A percentile compares a stretch with the other conserved stretches of the same genome.
These are phyloP conservation scores for Botryotinia globosa DNA, from an alignment of 2,329 filamentous ascomycete species.

Conservation along the genomic window DNA sequence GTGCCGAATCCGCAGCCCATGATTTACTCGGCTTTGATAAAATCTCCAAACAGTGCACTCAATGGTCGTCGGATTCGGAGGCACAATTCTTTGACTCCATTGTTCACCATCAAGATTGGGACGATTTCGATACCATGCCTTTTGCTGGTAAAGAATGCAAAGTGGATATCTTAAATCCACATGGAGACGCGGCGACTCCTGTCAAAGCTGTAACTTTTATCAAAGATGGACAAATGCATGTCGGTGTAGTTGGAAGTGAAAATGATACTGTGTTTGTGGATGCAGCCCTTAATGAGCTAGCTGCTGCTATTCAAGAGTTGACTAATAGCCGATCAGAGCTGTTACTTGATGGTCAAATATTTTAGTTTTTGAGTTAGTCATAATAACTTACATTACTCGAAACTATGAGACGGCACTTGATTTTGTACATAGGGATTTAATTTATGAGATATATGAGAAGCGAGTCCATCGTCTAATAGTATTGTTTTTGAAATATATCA, in stretches of 20 bases:
- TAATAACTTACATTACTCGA: background rate
- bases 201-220: conserved; percentile 48
- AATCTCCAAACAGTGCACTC: conserved; percentile 39
- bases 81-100: conserved; percentile 38
- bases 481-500: too few species aligned
- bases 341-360: conserved; percentile 23
- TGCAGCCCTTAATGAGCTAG: conserved; percentile 39
- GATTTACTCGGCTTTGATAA: conserved; percentile 41
- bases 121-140: conserved; percentile 45
- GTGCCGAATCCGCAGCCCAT: conserved; percentile 35
- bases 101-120: conserved; percentile 41
- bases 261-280: conserved; percentile 41
- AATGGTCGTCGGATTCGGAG: conserved; percentile 34
- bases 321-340: conserved; percentile 11
- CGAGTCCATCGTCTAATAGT: background rate
- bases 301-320: conserved; percentile 28
- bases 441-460: background rate
- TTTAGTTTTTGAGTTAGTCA: background rate
- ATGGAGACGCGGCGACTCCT: conserved; percentile 43
- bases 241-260: conserved; percentile 47
- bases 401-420: background rate
- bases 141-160: conserved; percentile 38
- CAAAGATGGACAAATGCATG: conserved; percentile 41
- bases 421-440: background rate
- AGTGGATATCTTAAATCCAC: conserved; percentile 40